Evolutionary conservation across 1,139 yeast genomes (phyloP), one percentile per base, ranked within the genome.

Genomic region (Saccharomycopsis hybrid): DNA sequence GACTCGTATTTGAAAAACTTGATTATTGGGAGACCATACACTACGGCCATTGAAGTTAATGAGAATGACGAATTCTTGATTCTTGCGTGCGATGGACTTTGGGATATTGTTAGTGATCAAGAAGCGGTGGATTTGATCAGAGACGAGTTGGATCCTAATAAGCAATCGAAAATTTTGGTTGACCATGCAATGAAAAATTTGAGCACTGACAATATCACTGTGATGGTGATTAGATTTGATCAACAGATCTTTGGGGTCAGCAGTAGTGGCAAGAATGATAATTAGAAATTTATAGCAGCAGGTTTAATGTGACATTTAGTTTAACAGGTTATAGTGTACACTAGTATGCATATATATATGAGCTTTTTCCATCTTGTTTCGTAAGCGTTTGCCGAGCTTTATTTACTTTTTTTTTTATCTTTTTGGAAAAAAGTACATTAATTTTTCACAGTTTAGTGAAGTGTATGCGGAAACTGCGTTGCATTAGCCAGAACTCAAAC

Each of bases 141-240:
- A 38, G 76, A 76, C 38, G 67, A 74, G 11, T 56, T 60, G 13
- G 82, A 80, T 57, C 85, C 95, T 0, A 76, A 79, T 51, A 66
- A 66, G 42, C 96, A 95, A 0, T 84, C 95, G 9, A 75, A 77
- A 56, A 70, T 68, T 37, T 70, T 90, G 53, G 87, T 94, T 53
- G 77, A 79, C 54, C 74, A 79, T 59, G 97, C 99, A 0, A 73
- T 94, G 65, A 80, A 81, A 54, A 76, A 80, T 57, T 80, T 85
- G 42, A 85, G 96, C 18, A 85, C 96, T 2, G 99, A 92, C 66
- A 92, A 92, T 64, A 80, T 92, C 41, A 90, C 98, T 0, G 94
- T 86, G 32, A 88, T 92, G 97, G 89, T 92, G 30, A 80, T 85
- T 2, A 69, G 77, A 50, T 72, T 85, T 54, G 82, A 80, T 58